Evolutionary conservation across 768 basidiomycete species (phyloP), one percentile per base, ranked within the genome.

Genomic region (Lentinula lateritia): DNA sequence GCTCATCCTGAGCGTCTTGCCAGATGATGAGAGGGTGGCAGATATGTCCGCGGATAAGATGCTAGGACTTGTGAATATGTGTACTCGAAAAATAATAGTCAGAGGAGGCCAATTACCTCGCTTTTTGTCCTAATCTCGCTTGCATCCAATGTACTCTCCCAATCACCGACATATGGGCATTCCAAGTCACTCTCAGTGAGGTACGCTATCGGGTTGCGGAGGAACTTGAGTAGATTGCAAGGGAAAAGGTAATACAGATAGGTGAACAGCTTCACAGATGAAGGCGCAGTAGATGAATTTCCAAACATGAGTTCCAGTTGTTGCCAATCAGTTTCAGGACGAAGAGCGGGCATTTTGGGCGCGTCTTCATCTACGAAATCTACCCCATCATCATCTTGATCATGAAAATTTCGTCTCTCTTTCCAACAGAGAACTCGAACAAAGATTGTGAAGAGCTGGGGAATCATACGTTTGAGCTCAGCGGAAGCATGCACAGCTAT

Each of bases 221-320:
- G 73, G 72, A 97, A 97, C 58, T 81, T 83, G 61, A 96, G 76
- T 45, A 91, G 79, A 75, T 95, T 97, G 74, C 88, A 90, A 1
- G 95, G 95, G 76, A 92, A 97, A 52, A 95, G 83, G 67, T 93
- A 95, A 74, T 95, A 96, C 63, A 97, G 77, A 50, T 81, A 81
- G 2, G 88, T 87, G 74, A 94, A 94, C 68, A 84, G 91, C 48
- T 76, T 80, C 18, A 84, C 80, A 15, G 85, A 80, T 4, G 84
- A 82, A 16, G 91, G 89, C 1, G 83, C 74, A 34, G 76, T 72
- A 13, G 84, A 80, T 0, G 42, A 77, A 9, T 79, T 75, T 64
- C 81, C 76, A 69, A 90, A 85, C 1, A 84, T 78, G 66, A 78
- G 76, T 53, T 89, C 85, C 32, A 92, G 77, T 39, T 85, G 81